These are phyloP conservation scores for Nicotiana rustica DNA, from an alignment of 305 asterid species.

Conservation along the genomic window DNA sequence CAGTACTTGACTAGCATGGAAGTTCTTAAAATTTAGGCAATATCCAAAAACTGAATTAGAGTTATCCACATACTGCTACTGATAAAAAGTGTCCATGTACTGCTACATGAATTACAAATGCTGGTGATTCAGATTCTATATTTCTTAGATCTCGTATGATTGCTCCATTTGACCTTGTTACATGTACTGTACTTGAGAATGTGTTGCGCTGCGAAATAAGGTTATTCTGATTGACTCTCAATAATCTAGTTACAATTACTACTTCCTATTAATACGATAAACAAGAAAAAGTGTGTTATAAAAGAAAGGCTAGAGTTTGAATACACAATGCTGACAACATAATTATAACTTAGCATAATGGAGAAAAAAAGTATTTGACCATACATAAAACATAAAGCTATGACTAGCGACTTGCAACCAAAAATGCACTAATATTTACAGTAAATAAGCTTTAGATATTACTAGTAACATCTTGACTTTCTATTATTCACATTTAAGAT, in stretches of 20 bases:
- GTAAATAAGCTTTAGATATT: not conserved
- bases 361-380: not conserved
- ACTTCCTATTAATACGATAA: not conserved
- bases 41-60: not conserved
- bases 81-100: not conserved
- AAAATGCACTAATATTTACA: not conserved
- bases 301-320: not conserved
- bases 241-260: not conserved
- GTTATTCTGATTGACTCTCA: not conserved
- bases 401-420: not conserved
- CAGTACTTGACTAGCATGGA: constrained; percentile 6
- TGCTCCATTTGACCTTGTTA: not conserved
- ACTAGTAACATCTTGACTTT: not conserved
- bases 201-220: not conserved
- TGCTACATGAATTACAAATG: constrained; percentile 4
- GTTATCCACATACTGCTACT: not conserved
- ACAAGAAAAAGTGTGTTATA: not conserved
- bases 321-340: not conserved
- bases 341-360: constrained; percentile 1
- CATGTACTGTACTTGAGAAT: not conserved
- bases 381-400: not conserved
- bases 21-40: not conserved
- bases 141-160: constrained; percentile 14
- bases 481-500: constrained; percentile 3
- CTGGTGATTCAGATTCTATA: not conserved